These are phyloP conservation scores for Vanderwaltozyma yarrowii DNA, from an alignment of 805 yeast species.

Conservation along the genomic window DNA sequence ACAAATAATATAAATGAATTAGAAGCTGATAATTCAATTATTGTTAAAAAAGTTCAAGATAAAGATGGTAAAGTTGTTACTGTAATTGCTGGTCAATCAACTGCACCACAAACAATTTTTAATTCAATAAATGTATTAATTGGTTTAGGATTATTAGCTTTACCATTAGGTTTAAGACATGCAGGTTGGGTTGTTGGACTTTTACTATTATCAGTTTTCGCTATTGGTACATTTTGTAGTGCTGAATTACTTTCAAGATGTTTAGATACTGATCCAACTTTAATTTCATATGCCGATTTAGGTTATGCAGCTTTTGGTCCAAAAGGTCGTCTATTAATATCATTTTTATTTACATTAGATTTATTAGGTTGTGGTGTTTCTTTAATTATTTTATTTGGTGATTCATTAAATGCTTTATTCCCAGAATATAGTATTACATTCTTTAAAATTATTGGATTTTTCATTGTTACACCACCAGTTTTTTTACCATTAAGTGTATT, in stretches of 20 bases:
- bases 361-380: constrained; percentile 76
- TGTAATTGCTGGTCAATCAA: constrained; percentile 71
- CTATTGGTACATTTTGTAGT: constrained; percentile 61
- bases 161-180: constrained; percentile 57
- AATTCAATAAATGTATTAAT: constrained; percentile 68
- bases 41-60: constrained; percentile 56
- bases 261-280: constrained; percentile 68
- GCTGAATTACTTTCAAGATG: constrained; percentile 66
- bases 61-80: constrained; percentile 61
- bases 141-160: constrained; percentile 65
- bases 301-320: constrained; percentile 82
- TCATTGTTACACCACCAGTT: constrained; percentile 71
- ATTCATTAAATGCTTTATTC: constrained; percentile 63
- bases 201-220: constrained; percentile 48
- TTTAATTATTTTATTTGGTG: constrained; percentile 72
- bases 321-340: constrained; percentile 61
- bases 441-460: constrained; percentile 59
- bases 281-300: constrained; percentile 81
- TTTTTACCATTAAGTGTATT: constrained; percentile 66
- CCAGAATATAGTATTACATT: constrained; percentile 42
- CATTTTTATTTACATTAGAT: constrained; percentile 66
- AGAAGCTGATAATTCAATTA: constrained; percentile 39
- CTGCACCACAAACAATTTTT: constrained; percentile 66
- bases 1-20: constrained; percentile 19
- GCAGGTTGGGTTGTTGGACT: constrained; percentile 68